These are phyloP conservation scores for Blepharisma japonicum DNA, from an alignment of 73 alveolate genomes.

Conservation along the genomic window DNA sequence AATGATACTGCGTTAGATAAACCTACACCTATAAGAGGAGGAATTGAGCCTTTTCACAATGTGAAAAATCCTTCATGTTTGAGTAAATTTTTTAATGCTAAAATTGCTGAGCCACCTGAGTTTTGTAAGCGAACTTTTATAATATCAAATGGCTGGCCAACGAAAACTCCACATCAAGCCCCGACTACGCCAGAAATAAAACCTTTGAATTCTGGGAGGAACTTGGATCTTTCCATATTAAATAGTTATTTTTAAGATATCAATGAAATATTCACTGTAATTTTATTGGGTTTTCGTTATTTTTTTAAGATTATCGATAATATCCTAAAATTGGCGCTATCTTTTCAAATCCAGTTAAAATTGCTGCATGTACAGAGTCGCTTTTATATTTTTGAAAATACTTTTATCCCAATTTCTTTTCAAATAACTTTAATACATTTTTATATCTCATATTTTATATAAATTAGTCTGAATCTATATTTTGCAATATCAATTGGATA, in stretches of 20 bases:
- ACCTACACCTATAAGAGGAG: not conserved
- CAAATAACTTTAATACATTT: not conserved
- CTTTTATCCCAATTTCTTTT: not conserved
- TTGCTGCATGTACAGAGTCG: not conserved
- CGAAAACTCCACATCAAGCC: slow-evolving; percentile 23
- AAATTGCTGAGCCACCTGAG: not conserved
- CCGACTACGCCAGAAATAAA: not conserved
- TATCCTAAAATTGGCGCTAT: not conserved
- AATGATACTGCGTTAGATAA: not conserved
- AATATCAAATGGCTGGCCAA: slow-evolving; percentile 15
- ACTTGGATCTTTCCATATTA: too few species aligned
- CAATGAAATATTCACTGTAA: too few species aligned
- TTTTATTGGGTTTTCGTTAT: too few species aligned
- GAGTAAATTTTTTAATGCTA: not conserved
- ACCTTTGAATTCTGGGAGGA: not conserved
- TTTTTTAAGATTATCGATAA: too few species aligned
- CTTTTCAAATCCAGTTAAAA: not conserved
- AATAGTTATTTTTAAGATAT: too few species aligned
- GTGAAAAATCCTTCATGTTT: not conserved
- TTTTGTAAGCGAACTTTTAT: slow-evolving; percentile 25
- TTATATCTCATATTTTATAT: not conserved
- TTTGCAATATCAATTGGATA: not conserved
- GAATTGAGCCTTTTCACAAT: not conserved
- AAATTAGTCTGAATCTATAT: slow-evolving; percentile 16
- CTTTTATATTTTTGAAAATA: not conserved